Evolutionary conservation across 495 filamentous ascomycete genomes (phyloP), one percentile per base, ranked within the genome.

Genomic region (Evansstolkia leycettana): DNA sequence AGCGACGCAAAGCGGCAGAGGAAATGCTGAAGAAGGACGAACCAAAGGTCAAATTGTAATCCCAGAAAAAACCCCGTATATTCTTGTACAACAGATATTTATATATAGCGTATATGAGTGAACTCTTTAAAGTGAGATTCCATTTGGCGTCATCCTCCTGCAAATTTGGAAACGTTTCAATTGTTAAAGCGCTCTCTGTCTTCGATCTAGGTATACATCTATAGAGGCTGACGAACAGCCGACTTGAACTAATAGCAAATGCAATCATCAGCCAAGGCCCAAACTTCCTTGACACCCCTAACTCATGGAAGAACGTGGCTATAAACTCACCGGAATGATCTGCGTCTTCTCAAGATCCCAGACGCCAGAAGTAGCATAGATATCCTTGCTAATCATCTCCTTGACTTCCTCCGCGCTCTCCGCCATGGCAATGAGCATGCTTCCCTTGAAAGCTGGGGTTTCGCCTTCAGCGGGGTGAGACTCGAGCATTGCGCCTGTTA

Each of bases 261-360:
- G n/a, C n/a, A 11, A 44, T n/a, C 19, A 29, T 25, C 11, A 19
- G 7, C 45, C 27, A 40, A 37, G n/a, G n/a, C n/a, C n/a, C n/a
- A n/a, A n/a, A n/a, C n/a, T n/a, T n/a, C n/a, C n/a, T n/a, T n/a
- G n/a, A n/a, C n/a, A n/a, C n/a, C n/a, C n/a, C n/a, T n/a, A n/a
- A n/a, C n/a, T n/a, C n/a, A n/a, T n/a, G 33, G 10, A n/a, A n/a
- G n/a, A n/a, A n/a, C n/a, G n/a, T n/a, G n/a, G n/a, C n/a, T n/a
- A n/a, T n/a, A 23, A 33, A 55, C 58, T 42, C 50, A 68, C 65
- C 41, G 64, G 64, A 49, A 62, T 53, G 36, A 70, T 57, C 46
- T 67, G 56, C 26, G 82, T 78, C 50, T 83, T 87, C 12, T 79
- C 72, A 41, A 78, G 61, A 69, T 94, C 84, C 88, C 88, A 94